Base-by-base conservation (phyloP, 1,139 yeast genomes). In the Schwanniomyces etchellsii region DNA sequence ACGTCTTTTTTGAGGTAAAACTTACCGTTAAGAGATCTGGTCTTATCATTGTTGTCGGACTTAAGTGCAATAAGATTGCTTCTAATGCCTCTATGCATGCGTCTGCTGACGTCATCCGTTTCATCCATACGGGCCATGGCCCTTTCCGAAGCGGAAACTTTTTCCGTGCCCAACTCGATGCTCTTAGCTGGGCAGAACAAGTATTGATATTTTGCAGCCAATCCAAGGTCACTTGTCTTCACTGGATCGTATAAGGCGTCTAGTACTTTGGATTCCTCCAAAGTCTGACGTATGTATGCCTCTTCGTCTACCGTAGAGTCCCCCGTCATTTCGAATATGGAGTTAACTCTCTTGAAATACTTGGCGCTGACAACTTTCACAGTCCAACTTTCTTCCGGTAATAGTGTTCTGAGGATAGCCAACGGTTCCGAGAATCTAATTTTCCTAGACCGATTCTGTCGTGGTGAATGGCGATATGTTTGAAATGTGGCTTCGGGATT, bases 341-440 rank as follows among this genome's bases (percentile, higher is more conserved):
- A 63, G 16, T 55, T 52, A 2, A 80, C 85, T 10, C 57, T 57
- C 35, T 64, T 60, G 53, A 81, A 80, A 38, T 55, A 62, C 4
- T 40, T 40, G 1, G 60, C 49, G 10, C 51, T 45, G 1, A 78
- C 48, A 2, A 64, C 60, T 28, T 59, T 60, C 9, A 66, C 52
- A 2, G 82, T 67, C 85, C 86, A 78, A 30, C 74, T 74, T 37
- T 67, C 71, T 28, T 74, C 79, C 4, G 55, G 56, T 17, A 77
- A 41, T 9, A 64, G 41, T 1, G 63, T 45, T 28, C 70, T 31
- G 5, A 47, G 39, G 2, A 39, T 40, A 1, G 63, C 60, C 3
- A 28, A 31, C 4, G 69, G 64, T 3, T 35, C 34, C 2, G 36
- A 32, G 29, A 55, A 64, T 6, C 31, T 16, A 6, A 60, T 36